Percentiles rank a stretch among this genome's conserved stretches.
These are phyloP conservation scores for Hordeum pubiflorum DNA, from an alignment of 202 grass and related monocot species.

Conservation along the genomic window DNA sequence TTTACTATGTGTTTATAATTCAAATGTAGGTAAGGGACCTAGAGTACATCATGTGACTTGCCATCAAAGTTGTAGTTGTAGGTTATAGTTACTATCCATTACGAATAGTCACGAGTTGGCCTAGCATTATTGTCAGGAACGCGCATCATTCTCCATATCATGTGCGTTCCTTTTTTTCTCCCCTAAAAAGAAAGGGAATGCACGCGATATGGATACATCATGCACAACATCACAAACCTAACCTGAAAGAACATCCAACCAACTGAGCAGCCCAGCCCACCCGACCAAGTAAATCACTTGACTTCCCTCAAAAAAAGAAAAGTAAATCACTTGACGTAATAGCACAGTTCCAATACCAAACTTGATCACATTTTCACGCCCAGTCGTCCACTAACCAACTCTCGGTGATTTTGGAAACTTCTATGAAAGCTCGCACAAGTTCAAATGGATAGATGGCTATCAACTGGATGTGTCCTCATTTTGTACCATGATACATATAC, in stretches of 20 bases:
- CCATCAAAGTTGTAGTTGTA: not conserved
- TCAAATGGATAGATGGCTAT: not conserved
- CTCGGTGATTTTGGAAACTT: too few relatives aligned
- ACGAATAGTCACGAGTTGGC: not conserved
- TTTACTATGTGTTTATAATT: too few relatives aligned
- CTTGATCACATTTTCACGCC: too few relatives aligned
- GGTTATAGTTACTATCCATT: not conserved
- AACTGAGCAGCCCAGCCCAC: too few relatives aligned
- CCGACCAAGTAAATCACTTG: too few relatives aligned
- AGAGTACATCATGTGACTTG: not conserved
- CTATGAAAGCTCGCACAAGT: not conserved
- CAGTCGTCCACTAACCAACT: too few relatives aligned
- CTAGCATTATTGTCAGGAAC: not conserved
- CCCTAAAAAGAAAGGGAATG: too few relatives aligned
- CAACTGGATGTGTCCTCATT: not conserved
- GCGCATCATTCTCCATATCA: not conserved
- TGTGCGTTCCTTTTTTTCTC: too few relatives aligned
- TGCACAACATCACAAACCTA: not conserved
- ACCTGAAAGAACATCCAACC: not conserved
- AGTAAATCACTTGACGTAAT: too few relatives aligned
- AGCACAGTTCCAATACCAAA: too few relatives aligned
- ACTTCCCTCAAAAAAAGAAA: too few relatives aligned
- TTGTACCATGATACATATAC: not conserved
- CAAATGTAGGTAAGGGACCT: too few relatives aligned
- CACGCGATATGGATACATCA: not conserved